Conservation (phyloP, 2,329 filamentous ascomycete species). For the Elsinoe batatas region DNA sequence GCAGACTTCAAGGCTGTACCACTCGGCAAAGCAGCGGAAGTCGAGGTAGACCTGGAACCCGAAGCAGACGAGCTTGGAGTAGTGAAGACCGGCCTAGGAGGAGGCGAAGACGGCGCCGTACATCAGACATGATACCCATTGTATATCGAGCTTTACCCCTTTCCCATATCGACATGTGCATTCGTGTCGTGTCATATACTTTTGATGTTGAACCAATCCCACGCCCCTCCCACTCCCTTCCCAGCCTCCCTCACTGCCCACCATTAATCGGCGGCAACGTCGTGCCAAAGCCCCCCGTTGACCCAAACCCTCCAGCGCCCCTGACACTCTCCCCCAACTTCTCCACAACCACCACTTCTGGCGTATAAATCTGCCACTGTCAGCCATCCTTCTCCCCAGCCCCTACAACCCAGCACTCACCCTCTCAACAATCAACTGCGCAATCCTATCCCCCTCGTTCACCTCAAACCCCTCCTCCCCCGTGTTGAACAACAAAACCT, state of each 20-base stretch:
- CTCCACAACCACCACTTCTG: slow-evolving; percentile 80
- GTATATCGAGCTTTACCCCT: slow-evolving; percentile 2
- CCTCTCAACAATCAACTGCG: slow-evolving; percentile 86
- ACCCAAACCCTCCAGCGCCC: slow-evolving; percentile 84
- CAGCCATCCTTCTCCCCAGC: background rate
- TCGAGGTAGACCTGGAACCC: background rate
- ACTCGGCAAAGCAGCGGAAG: slow-evolving; percentile 11
- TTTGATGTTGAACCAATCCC: slow-evolving; percentile 9
- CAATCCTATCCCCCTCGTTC: slow-evolving; percentile 78
- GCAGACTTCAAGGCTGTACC: slow-evolving; percentile 47
- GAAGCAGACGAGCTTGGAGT: slow-evolving; percentile 71
- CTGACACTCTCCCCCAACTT: slow-evolving; percentile 83
- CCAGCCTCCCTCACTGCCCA: background rate
- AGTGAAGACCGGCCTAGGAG: slow-evolving; percentile 49
- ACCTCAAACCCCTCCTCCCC: slow-evolving; percentile 70
- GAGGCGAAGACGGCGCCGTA: slow-evolving; percentile 55
- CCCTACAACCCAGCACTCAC: slow-evolving; percentile 28
- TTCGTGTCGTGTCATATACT: slow-evolving; percentile 6
- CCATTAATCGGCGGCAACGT: slow-evolving; percentile 23
- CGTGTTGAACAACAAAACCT: slow-evolving; percentile 92
- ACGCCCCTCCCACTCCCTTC: background rate
- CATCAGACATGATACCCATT: slow-evolving; percentile 35
- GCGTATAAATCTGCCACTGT: slow-evolving; percentile 67
- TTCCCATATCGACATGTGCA: background rate
- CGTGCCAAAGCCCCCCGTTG: slow-evolving; percentile 54